Base-by-base conservation (phyloP, 164 flowering plant species). In the Macadamia tetraphylla region DNA sequence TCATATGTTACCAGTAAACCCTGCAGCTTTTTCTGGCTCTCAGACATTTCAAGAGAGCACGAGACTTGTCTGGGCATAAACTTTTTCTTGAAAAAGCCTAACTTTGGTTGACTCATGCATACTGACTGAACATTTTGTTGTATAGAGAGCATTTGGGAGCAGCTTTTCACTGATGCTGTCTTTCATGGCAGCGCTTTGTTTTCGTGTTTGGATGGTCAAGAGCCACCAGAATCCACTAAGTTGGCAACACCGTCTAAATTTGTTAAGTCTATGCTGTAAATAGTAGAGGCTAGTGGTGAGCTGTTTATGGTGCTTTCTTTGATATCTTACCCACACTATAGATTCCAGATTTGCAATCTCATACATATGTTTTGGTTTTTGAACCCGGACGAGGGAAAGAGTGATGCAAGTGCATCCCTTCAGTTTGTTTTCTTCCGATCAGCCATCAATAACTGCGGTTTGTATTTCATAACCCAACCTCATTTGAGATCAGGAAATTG, bases 11-110 rank as follows among this genome's bases (percentile, higher is more conserved):
- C 78, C 77, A 68, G 84, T 86, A 30, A 82, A 83, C 68, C 84
- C 85, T 18, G 85, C 84, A 12, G 84, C 86, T 49, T 71, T 79
- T 23, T 83, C 85, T 44, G 81, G 84, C 58, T 80, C 83, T 15
- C 80, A 78, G 42, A 66, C 80, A 53, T 85, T 83, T 62, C 80
- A 82, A 67, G 89, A 85, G 73, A 81, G 75, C 71, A 73, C 76
- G 13, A 40, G 60, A 32, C 55, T 35, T 40, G 44, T 56, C 43
- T 23, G 7, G 35, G 46, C 67, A 29, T 12, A 53, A 29, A 14
- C 5, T 29, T 30, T 58, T 13, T 0, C 14, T 29, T 31, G 5
- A 46, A 46, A 46, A 11, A 46, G 51, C 6, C 13, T 46, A 46
- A 3, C 13, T 9, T 3, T 8, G 60, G 42, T 32, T 12, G 11